Evolutionary conservation across 257 asterid species (phyloP).

Genomic region (Cruciata laevipes): DNA sequence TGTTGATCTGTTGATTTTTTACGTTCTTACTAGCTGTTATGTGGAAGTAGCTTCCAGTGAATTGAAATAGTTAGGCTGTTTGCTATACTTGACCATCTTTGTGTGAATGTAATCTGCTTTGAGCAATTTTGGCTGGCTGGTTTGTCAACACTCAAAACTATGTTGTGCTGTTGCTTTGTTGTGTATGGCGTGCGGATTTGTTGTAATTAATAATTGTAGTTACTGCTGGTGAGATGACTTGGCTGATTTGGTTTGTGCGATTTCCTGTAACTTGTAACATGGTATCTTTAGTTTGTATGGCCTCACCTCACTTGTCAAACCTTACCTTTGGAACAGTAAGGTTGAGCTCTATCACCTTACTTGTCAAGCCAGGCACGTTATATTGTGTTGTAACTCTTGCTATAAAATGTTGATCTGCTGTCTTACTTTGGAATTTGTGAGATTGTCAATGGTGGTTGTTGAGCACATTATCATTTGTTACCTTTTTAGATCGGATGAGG

Average conservation of each 20-base stretch:
- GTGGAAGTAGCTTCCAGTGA: neutral
- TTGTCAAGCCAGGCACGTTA: neutral
- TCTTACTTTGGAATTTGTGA: neutral
- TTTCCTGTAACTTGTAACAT: neutral
- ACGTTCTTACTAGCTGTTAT: neutral
- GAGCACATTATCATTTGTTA: neutral
- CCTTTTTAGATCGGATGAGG: neutral
- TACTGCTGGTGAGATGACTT: too few species aligned
- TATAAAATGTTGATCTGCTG: neutral
- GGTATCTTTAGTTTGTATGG: neutral
- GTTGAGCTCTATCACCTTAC: neutral
- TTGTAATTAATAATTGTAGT: neutral
- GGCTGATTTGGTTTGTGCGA: neutral
- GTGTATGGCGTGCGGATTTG: neutral
- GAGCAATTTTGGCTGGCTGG: neutral
- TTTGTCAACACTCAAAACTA: neutral
- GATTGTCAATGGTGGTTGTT: neutral
- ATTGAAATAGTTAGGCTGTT: neutral
- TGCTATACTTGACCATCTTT: neutral
- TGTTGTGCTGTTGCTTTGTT: neutral
- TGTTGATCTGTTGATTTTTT: neutral
- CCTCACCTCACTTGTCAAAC: too few species aligned
- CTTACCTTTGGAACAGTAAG: too few species aligned
- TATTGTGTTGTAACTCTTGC: neutral
- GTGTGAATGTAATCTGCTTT: neutral